phyloP scores from a whole-genome alignment of 495 filamentous ascomycete genomes.

The Penicillium fimorum region DNA sequence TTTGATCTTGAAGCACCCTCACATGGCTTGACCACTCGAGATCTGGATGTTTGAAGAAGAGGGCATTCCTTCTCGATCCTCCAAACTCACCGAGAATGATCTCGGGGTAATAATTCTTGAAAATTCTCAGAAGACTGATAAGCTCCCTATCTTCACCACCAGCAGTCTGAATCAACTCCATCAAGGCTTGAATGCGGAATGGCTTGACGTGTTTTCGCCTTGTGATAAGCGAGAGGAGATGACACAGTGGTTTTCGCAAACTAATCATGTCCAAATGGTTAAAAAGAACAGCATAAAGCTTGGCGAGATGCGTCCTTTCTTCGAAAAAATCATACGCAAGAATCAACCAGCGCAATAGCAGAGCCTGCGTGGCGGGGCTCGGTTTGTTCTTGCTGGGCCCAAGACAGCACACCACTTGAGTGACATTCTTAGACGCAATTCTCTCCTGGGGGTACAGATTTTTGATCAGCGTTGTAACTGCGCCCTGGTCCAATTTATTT shows the following conservation, averaged over 20 bases:
- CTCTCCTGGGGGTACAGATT: conserved; percentile 70
- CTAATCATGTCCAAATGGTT: conserved; percentile 79
- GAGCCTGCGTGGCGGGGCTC: conserved; percentile 62
- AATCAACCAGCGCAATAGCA: conserved; percentile 76
- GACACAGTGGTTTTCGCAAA: conserved; percentile 57
- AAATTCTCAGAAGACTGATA: conserved; percentile 74
- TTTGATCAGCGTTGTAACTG: conserved; percentile 62
- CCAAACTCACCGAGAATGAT: conserved; percentile 71
- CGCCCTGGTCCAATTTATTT: conserved; percentile 73
- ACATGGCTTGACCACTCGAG: conserved; percentile 72
- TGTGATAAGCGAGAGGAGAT: conserved; percentile 80
- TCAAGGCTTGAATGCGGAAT: conserved; percentile 79
- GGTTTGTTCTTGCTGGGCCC: conserved; percentile 80
- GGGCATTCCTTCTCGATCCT: conserved; percentile 31
- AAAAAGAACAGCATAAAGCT: conserved; percentile 76
- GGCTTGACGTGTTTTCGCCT: conserved; percentile 84
- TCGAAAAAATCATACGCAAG: conserved; percentile 74
- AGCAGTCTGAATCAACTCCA: conserved; percentile 47
- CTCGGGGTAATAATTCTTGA: conserved; percentile 88
- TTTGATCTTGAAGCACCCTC: conserved; percentile 62
- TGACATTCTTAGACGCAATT: conserved; percentile 59
- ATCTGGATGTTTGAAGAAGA: conserved; percentile 67
- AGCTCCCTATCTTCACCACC: conserved; percentile 68
- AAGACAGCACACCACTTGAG: conserved; percentile 68
- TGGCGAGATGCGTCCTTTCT: conserved; percentile 61